Percentiles rank a stretch among this genome's conserved stretches.
Conservation (phyloP, 192 early-diverging fungal species). For the Thoreauomyces humboldtii region DNA sequence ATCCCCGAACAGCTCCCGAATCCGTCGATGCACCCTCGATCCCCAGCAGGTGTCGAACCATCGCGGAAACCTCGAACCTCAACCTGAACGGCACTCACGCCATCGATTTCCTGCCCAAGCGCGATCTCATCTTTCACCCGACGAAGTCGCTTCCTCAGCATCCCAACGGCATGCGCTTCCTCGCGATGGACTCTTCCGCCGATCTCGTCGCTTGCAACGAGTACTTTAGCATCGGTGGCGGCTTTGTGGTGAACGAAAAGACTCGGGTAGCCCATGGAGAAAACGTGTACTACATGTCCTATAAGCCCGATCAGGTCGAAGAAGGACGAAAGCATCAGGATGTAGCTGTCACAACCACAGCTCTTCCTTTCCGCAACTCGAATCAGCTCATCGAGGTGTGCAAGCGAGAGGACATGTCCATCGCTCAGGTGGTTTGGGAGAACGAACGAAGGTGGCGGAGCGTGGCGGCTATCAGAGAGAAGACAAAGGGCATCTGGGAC, state of each 20-base stretch:
- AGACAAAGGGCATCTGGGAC: constrained; percentile 80
- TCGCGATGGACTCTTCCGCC: constrained; percentile 74
- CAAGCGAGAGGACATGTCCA: constrained; percentile 76
- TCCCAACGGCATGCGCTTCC: constrained; percentile 95
- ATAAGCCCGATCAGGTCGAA: constrained; percentile 32
- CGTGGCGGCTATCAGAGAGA: constrained; percentile 72
- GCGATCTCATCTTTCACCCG: constrained; percentile 87
- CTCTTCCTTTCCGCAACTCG: constrained; percentile 81
- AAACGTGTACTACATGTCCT: constrained; percentile 58
- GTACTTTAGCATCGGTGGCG: constrained; percentile 94
- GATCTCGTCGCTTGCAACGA: constrained; percentile 89
- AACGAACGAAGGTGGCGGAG: constrained; percentile 92
- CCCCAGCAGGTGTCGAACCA: constrained; percentile 67
- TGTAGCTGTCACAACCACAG: constrained; percentile 60
- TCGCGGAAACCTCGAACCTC: constrained; percentile 69
- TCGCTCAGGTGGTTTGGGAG: constrained; percentile 93
- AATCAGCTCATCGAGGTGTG: constrained; percentile 78
- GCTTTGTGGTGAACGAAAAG: constrained; percentile 91
- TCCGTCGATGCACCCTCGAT: constrained; percentile 81
- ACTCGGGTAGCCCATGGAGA: constrained; percentile 76
- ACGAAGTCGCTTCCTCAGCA: constrained; percentile 86
- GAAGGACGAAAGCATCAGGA: constrained; percentile 30
- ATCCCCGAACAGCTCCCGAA: constrained; percentile 35
- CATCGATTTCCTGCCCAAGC: constrained; percentile 80
- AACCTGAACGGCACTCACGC: constrained; percentile 70